These are phyloP conservation scores for Apiospora marii DNA, from an alignment of 2,329 filamentous ascomycete species.

Conservation along the genomic window DNA sequence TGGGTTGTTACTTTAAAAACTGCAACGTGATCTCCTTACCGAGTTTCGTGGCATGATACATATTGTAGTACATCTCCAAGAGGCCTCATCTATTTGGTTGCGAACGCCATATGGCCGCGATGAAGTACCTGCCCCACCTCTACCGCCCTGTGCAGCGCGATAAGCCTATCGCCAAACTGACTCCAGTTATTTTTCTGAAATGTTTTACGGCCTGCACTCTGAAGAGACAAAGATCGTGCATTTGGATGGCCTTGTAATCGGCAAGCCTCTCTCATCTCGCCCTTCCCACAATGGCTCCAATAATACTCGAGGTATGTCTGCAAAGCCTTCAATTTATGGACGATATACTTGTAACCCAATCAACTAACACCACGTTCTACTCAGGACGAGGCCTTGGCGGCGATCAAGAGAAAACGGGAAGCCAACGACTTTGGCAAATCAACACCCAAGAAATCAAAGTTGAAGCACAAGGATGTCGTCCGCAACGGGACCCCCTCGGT, in stretches of 20 bases:
- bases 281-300: conserved; percentile 38
- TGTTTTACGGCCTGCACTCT: conserved; percentile 21
- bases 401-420: conserved; percentile 58
- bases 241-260: background rate
- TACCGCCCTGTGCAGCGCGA: background rate
- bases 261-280: conserved; percentile 8
- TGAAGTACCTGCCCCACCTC: background rate
- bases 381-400: conserved; percentile 43
- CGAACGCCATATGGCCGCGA: background rate
- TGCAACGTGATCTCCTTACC: background rate
- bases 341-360: background rate
- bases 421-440: conserved; percentile 50
- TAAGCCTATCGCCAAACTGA: conserved; percentile 16
- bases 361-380: background rate
- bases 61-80: background rate
- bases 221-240: conserved; percentile 21
- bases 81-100: background rate
- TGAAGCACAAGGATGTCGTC: conserved; percentile 28
- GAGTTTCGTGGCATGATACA: no score
- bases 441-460: conserved; percentile 41
- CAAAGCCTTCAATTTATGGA: background rate
- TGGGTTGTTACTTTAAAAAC: no score
- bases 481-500: conserved; percentile 7
- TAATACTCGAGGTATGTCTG: conserved; percentile 23
- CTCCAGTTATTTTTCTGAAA: conserved; percentile 25